Evolutionary conservation across 345 rosid species (phyloP).

Genomic region (Syzygium grande): DNA sequence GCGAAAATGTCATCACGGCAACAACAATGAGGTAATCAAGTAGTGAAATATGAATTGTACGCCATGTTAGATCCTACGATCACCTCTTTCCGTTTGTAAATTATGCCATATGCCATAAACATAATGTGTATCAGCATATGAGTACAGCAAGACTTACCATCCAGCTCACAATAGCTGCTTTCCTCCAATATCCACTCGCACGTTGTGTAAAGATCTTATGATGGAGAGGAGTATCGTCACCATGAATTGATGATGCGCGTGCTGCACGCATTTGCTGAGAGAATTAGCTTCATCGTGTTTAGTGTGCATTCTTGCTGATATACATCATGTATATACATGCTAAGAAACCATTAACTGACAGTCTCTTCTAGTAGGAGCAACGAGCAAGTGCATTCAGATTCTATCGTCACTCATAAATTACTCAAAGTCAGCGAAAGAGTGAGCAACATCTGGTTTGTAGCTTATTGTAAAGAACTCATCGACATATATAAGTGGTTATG

Average conservation of each 20-base stretch:
- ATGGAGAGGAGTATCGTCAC: conserved; percentile 10
- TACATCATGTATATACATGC: background rate
- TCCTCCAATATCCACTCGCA: conserved; percentile 56
- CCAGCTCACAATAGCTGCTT: conserved; percentile 61
- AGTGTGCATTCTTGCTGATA: background rate
- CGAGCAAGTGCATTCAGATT: background rate
- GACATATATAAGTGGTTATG: background rate
- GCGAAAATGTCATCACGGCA: background rate
- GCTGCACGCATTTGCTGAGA: background rate
- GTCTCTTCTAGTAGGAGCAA: background rate
- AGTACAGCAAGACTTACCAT: conserved; percentile 29
- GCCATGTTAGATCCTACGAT: background rate
- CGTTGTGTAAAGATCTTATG: conserved; percentile 21
- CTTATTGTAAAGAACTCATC: background rate
- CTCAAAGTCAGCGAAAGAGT: background rate
- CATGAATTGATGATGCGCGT: conserved; percentile 7
- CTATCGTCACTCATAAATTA: background rate
- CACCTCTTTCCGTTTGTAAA: background rate
- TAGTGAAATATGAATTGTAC: background rate
- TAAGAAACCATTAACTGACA: background rate
- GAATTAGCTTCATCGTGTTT: background rate
- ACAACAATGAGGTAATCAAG: background rate
- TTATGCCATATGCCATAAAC: background rate
- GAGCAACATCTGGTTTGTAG: background rate
- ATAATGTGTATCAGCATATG: background rate